Evolutionary conservation across 345 rosid species (phyloP).

Genomic region (Raphanus raphanistrum): DNA sequence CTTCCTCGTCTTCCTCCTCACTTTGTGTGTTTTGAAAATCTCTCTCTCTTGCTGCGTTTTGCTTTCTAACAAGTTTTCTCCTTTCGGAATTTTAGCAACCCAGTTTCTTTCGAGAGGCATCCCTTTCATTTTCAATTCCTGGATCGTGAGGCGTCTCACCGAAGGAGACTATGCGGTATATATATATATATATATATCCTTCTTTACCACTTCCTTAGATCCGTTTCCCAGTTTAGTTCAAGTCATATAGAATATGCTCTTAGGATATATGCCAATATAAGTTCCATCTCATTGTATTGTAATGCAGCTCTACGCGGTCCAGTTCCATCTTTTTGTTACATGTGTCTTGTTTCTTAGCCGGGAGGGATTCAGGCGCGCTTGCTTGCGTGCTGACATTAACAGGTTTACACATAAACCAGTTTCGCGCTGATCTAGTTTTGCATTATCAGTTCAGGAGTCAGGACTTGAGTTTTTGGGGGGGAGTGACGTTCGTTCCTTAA

Average conservation of each 20-base stretch:
- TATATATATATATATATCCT: neutral
- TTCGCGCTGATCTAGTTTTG: neutral
- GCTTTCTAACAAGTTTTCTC: neutral
- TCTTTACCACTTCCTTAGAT: no score
- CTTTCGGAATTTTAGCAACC: conserved; percentile 48
- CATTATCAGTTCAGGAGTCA: neutral
- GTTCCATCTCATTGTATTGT: no score
- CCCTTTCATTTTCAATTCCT: conserved; percentile 81
- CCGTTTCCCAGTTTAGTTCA: neutral
- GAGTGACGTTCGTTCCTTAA: neutral
- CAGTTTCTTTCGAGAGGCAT: conserved; percentile 86
- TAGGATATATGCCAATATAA: neutral
- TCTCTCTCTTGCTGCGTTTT: neutral
- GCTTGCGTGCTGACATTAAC: conserved; percentile 75
- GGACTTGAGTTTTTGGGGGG: neutral
- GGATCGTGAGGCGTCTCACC: conserved; percentile 82
- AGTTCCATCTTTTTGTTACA: conserved; percentile 83
- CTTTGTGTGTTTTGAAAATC: neutral
- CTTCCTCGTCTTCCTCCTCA: neutral
- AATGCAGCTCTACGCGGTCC: conserved; percentile 79
- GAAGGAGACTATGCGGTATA: conserved; percentile 74
- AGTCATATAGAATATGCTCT: neutral
- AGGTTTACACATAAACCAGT: conserved; percentile 40
- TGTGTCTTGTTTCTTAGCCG: conserved; percentile 88
- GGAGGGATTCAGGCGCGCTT: conserved; percentile 91